Evolutionary conservation across 2,329 filamentous ascomycete species (phyloP), one percentile per base, ranked within the genome.

Genomic region (Cercospora zeina): DNA sequence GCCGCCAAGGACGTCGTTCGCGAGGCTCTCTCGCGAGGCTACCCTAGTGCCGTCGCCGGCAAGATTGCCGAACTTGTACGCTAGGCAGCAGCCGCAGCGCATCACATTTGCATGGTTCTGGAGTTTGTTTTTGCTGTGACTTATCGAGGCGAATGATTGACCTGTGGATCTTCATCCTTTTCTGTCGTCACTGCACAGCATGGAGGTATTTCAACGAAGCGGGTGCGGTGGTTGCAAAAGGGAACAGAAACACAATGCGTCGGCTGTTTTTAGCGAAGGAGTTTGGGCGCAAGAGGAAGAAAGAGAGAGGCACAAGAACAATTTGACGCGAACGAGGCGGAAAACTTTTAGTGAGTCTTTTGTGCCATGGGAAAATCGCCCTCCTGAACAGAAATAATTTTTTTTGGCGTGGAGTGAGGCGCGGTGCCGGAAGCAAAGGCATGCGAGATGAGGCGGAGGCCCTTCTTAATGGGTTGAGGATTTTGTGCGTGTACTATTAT

Each of bases 11-110:
- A 73, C 10, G 89, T 96, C 13, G 93, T 96, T 24, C 84, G 89
- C 59, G 95, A 99, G 82, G 97, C 97, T 85, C 82, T 97, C 36
- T 87, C 87, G 51, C 86, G 95, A 61, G 93, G 93, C 39, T 99
- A 97, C 73, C 95, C 95, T 51, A 86, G 86, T 65, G 93, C 95
- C 4, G 95, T 99, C 13, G 89, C 93, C 49, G 90, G 89, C 78
- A 97, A 97, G 83, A 93, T 97, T 64, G 82, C 95, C 45, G 95
- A 97, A 77, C 84, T 99, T 58, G 87, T 99, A 39, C 69, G 71
- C 16, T 72, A 65, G 62, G 60, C 30, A 42, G 37, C 24, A 11
- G 14, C 27, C 13, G 11, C 21, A 19, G n/a, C n/a, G n/a, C 4
- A 45, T 33, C 31, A 36, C 36, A 37, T 56, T 49, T 61, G 58